Evolutionary conservation across 164 flowering plant genomes (phyloP).

Genomic region (Tetracentron sinense): DNA sequence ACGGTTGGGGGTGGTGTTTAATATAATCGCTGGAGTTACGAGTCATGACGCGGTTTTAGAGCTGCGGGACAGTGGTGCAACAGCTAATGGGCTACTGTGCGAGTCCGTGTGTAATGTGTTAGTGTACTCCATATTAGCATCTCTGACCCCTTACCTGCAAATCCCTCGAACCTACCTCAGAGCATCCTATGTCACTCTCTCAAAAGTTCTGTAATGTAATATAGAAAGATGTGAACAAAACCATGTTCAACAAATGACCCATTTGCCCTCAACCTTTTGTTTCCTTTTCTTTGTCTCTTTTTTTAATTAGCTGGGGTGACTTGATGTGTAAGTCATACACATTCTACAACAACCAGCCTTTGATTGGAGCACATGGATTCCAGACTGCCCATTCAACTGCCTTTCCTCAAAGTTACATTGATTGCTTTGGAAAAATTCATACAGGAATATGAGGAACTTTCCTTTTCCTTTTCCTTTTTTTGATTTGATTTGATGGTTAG

Average conservation of each 20-base stretch:
- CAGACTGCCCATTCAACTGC: not conserved
- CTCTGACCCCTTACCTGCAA: constrained; percentile 19
- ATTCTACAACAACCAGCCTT: not conserved
- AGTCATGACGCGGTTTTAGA: constrained; percentile 49
- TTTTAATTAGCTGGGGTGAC: constrained; percentile 4
- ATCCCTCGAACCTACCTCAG: constrained; percentile 47
- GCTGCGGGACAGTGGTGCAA: constrained; percentile 43
- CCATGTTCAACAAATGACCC: not conserved
- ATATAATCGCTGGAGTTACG: constrained; percentile 7
- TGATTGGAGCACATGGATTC: not conserved
- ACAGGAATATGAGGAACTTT: no score
- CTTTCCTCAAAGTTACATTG: not conserved
- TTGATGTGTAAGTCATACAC: not conserved
- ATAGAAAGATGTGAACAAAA: not conserved
- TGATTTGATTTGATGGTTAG: not conserved
- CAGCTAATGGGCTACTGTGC: constrained; percentile 36
- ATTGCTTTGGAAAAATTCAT: not conserved
- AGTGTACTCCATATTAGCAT: no score
- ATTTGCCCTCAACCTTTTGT: not conserved
- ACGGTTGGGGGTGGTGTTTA: constrained; percentile 8
- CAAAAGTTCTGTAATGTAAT: not conserved
- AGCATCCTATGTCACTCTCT: constrained; percentile 38
- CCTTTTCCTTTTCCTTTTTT: not conserved
- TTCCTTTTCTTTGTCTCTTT: no score
- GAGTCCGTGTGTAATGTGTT: constrained; percentile 19